Conservation (phyloP, 2,329 filamentous ascomycete genomes). For the Colletotrichum navitas region DNA sequence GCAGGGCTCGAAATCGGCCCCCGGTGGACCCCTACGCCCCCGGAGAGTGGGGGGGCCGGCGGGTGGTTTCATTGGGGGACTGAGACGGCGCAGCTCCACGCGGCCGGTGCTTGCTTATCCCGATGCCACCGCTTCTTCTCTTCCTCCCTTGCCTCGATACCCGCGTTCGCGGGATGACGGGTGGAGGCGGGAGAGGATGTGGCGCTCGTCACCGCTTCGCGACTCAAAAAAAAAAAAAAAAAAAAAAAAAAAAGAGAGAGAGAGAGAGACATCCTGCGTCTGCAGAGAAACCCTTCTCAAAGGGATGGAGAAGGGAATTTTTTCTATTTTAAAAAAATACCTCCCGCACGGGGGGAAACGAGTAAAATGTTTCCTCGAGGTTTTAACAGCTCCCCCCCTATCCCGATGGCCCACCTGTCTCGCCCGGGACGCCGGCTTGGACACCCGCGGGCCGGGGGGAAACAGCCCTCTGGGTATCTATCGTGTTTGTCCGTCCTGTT, state of each 20-base stretch:
- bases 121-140: neutral
- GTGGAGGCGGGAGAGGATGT: neutral
- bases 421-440: neutral
- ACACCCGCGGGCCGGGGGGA: neutral
- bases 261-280: too few relatives aligned
- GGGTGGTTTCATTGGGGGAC: neutral
- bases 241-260: too few relatives aligned
- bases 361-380: neutral
- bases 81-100: neutral
- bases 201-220: constrained; percentile 33
- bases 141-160: neutral
- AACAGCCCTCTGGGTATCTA: neutral
- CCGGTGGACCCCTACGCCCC: neutral
- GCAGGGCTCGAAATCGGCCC: neutral
- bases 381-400: too few relatives aligned
- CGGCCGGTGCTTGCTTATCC: neutral
- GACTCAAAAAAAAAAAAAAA: constrained; percentile 23
- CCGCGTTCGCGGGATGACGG: constrained; percentile 6
- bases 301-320: neutral
- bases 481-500: too few relatives aligned
- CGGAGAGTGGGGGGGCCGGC: neutral
- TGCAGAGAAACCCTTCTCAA: neutral
- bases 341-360: neutral
- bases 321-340: too few relatives aligned
- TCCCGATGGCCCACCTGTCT: neutral